Evolutionary conservation across 1,284 basidiomycete species (phyloP), one percentile per base, ranked within the genome.

Genomic region (Ustilago trichophora): DNA sequence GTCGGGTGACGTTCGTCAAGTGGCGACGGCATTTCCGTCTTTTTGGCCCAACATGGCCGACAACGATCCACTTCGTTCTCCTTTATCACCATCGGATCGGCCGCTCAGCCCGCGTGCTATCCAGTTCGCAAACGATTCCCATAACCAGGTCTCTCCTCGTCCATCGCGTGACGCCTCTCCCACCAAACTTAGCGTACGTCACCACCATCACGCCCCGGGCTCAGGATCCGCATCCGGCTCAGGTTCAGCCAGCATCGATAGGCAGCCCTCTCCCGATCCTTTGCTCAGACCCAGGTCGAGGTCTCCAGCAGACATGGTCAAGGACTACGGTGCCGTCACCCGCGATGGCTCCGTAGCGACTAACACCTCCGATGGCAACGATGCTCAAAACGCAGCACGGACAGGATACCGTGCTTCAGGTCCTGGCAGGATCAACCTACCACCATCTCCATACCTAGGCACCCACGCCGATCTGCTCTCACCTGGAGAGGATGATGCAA

Each of bases 51-150:
- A 19, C 40, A 56, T 64, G 53, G 40, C 44, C 16, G 54, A 57
- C 45, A 60, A 56, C 36, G 51, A 69, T 16, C 66, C 66, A 11
- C 59, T 63, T 21, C 58, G 51, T 27, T 54, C 58, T 26, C 50
- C 50, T n/a, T 10, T 40, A 32, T 35, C 51, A 51, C 40, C 65
- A 32, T 46, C 57, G 21, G 37, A 40, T 25, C 52, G 36, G 6
- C 56, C 57, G 29, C 57, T 44, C 35, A 64, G 66, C 29, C 66
- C 66, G 3, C 48, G 62, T 27, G 60, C 50, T 13, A 57, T 62
- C 38, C 62, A 64, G 27, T 70, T 70, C 19, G 60, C 49, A 13
- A 56, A 65, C 37, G 42, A 58, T n/a, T n/a, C n/a, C n/a, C 44
- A 64, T 21, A 49, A 51, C 9, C 22, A 52, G 13, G 48, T 43